These are phyloP conservation scores for Rhexocercosporidium sp. DNA, from an alignment of 2,329 filamentous ascomycete species.

Conservation along the genomic window DNA sequence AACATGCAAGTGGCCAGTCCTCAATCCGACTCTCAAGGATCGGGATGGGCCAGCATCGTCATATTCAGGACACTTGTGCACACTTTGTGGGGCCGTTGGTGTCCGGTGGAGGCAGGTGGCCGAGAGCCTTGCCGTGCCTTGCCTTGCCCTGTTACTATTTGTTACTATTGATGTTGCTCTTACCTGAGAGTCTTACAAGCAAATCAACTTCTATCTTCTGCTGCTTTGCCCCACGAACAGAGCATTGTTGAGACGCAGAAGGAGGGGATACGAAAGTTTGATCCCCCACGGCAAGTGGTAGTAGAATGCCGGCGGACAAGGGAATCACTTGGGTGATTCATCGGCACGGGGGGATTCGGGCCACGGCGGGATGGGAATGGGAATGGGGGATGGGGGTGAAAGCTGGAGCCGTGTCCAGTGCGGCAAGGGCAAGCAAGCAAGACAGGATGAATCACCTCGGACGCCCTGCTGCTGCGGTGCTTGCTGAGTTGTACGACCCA, in stretches of 20 bases:
- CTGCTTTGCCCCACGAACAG: neutral
- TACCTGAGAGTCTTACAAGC: neutral
- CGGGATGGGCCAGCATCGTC: neutral
- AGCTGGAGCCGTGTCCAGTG: conserved; percentile 6
- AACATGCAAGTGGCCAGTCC: neutral
- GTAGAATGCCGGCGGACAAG: neutral
- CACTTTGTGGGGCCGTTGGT: neutral
- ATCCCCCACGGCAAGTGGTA: neutral
- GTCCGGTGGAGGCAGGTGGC: neutral
- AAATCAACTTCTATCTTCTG: neutral
- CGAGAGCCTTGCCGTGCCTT: neutral
- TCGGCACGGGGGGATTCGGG: neutral
- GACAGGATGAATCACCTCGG: neutral
- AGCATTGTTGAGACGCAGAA: neutral
- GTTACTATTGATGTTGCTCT: neutral
- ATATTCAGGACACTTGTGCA: conserved; percentile 1
- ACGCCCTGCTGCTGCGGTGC: conserved; percentile 5
- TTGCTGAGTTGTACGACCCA: conserved; percentile 7
- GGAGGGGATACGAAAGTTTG: neutral
- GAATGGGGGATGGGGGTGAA: neutral
- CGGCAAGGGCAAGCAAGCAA: neutral
- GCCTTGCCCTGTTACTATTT: no score
- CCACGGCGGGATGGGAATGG: neutral
- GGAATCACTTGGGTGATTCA: neutral
- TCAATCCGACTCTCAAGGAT: no score